Base-by-base conservation (phyloP, 1,139 yeast species). In the Pichia sp. region DNA sequence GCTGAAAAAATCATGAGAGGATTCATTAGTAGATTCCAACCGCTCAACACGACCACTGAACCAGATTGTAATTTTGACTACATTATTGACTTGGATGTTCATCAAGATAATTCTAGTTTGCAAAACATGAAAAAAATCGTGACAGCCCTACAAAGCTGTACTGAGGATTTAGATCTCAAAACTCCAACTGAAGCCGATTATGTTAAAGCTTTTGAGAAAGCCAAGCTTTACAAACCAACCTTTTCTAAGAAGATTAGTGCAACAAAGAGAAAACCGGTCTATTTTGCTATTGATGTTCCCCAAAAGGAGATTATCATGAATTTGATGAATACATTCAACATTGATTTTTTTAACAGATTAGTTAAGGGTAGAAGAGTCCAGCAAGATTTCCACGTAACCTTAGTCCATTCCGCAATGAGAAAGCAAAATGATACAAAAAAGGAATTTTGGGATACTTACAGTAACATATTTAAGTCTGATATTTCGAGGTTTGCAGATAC, bases 61-160 rank as follows among this genome's bases (percentile, higher is more conserved):
- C 97, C 97, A 0, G 98, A 93, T 65, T 70, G 72, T 26, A 62
- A 69, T 40, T 93, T 92, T 72, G 90, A 89, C 62, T 59, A 73
- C 19, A 73, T 88, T 1, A 81, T 93, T 8, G 72, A 84, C 55
- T 70, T 90, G 52, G 73, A 78, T 13, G 78, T 81, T 0, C 62
- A 64, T 8, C 62, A 52, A 0, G 58, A 62, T 1, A 69, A 79
- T 46, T 80, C 90, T 0, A 80, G 93, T 0, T 67, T 79, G 48
- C 61, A 63, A 1, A 87, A 87, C 63, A 78, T 84, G 1, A 73
- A 73, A 56, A 62, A 56, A 0, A 73, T 88, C 3, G 66, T 86
- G 8, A 42, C 64, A 0, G 58, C 62, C 11, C 59, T 89, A 43
- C 61, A 69, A 10, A 57, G 67, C 15, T 62, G 67, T n/a, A 82